phyloP scores from a whole-genome alignment of 306 rosid genomes.

The Lithocarpus polystachyus region DNA sequence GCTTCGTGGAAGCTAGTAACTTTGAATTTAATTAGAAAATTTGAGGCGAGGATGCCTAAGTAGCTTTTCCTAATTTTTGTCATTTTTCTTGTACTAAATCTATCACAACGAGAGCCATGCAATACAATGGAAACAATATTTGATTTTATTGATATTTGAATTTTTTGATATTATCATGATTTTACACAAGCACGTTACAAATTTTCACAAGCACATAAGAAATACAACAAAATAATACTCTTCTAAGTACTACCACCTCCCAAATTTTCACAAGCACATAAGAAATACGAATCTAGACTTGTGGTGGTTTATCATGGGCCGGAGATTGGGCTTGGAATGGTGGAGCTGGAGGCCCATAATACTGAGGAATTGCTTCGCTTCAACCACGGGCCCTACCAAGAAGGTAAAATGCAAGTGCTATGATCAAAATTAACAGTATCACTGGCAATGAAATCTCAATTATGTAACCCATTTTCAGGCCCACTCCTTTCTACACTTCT shows the following conservation, averaged over 20 bases:
- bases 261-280: background rate
- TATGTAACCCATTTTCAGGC: conserved; percentile 31
- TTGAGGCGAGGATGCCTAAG: too few species aligned
- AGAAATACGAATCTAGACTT: background rate
- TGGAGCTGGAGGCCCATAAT: conserved; percentile 48
- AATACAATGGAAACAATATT: too few species aligned
- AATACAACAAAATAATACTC: background rate
- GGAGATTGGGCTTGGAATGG: conserved; percentile 30
- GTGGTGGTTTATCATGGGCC: conserved; percentile 19
- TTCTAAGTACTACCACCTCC: background rate
- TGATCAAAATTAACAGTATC: conserved; percentile 43
- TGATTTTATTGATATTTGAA: too few species aligned
- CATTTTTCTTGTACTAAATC: too few species aligned
- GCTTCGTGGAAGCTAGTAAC: too few species aligned
- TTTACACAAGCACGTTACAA: background rate
- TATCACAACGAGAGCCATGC: too few species aligned
- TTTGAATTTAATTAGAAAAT: too few species aligned
- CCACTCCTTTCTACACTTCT: too few species aligned
- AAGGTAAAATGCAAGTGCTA: conserved; percentile 51
- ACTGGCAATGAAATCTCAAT: conserved; percentile 52
- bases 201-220: background rate
- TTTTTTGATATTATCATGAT: too few species aligned
- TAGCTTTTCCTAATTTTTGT: too few species aligned
- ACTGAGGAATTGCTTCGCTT: conserved; percentile 24
- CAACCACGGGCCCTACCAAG: conserved; percentile 43